phyloP scores from a whole-genome alignment of 768 basidiomycete genomes.

The Boletus subparvulus region DNA sequence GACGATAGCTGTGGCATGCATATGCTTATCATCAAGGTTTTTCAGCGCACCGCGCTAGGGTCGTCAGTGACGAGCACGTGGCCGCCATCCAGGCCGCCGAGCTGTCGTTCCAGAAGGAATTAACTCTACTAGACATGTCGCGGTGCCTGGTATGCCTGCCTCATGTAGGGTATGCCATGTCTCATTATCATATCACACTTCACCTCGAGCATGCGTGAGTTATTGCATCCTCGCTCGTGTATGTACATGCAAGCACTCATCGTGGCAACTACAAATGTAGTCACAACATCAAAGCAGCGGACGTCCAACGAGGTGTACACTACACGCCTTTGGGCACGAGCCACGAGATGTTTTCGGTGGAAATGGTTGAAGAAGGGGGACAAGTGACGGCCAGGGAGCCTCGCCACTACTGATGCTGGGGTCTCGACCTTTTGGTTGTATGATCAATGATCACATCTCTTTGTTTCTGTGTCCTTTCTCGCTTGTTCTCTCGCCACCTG shows the following conservation, averaged over 20 bases:
- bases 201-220: not conserved
- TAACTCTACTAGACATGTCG: not conserved
- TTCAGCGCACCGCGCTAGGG: not conserved
- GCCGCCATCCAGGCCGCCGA: not conserved
- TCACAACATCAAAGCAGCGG: not conserved
- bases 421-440: not conserved
- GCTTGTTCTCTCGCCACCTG: no score
- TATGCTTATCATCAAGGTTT: not conserved
- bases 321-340: not conserved
- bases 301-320: not conserved
- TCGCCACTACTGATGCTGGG: no score
- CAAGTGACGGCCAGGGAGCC: not conserved
- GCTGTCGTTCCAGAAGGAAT: no score
- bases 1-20: slow-evolving; percentile 4
- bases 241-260: not conserved
- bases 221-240: not conserved
- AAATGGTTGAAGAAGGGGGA: not conserved
- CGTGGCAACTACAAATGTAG: not conserved
- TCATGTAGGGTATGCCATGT: not conserved
- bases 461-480: no score
- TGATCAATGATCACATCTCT: no score
- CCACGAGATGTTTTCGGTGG: not conserved
- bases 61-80: not conserved
- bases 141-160: not conserved
- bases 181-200: not conserved